These are phyloP conservation scores for Globisporangium middletonii DNA, from an alignment of 352 stramenopile species.

Conservation along the genomic window DNA sequence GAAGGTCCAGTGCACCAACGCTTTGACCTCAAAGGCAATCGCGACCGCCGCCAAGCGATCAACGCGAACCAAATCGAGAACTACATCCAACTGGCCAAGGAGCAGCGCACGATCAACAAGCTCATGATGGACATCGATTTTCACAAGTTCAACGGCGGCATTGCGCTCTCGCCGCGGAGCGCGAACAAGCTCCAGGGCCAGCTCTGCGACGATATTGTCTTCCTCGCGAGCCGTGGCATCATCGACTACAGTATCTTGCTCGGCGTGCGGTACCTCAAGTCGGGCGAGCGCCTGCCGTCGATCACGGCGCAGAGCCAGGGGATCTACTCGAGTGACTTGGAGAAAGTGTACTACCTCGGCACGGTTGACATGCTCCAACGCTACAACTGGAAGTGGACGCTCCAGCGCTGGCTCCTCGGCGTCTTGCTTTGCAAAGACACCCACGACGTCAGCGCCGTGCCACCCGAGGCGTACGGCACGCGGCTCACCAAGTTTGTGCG, in stretches of 20 bases:
- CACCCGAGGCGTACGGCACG: conserved; percentile 57
- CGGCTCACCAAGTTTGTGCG: conserved; percentile 71
- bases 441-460: conserved; percentile 76
- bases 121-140: conserved; percentile 88
- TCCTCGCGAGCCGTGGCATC: conserved; percentile 75
- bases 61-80: conserved; percentile 46
- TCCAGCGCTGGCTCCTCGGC: conserved; percentile 74
- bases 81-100: conserved; percentile 59
- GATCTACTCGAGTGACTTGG: conserved; percentile 39
- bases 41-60: conserved; percentile 66
- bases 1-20: conserved; percentile 71
- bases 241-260: conserved; percentile 85
- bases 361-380: conserved; percentile 83
- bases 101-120: conserved; percentile 52
- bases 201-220: conserved; percentile 76
- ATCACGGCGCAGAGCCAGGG: conserved; percentile 21
- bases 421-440: conserved; percentile 75
- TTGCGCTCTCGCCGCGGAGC: conserved; percentile 40
- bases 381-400: conserved; percentile 82
- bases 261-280: conserved; percentile 48
- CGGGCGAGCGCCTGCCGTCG: conserved; percentile 19
- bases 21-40: conserved; percentile 82
- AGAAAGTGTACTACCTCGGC: conserved; percentile 70
- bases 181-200: conserved; percentile 48
- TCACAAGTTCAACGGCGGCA: conserved; percentile 59